Evolutionary conservation across 2,329 filamentous ascomycete species (phyloP).

Genomic region (Teratosphaeria epicoccoides): DNA sequence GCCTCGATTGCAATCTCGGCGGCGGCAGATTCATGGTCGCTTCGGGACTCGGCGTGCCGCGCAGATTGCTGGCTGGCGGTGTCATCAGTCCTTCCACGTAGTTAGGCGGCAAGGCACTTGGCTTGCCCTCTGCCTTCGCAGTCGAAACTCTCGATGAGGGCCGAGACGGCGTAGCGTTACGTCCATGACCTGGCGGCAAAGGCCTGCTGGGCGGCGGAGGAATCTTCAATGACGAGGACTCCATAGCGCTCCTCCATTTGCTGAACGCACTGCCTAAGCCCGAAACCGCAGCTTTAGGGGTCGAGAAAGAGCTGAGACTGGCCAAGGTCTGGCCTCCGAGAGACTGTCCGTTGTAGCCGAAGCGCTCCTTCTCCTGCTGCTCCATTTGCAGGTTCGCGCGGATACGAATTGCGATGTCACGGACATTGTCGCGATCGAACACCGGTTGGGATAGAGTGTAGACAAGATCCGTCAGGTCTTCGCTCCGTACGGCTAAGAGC

Average conservation of each 20-base stretch:
- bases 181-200: background rate
- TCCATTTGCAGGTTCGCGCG: constrained; percentile 97
- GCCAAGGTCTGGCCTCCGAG: constrained; percentile 52
- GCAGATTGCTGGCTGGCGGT: constrained; percentile 67
- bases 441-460: constrained; percentile 58
- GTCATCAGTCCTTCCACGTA: constrained; percentile 76
- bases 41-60: constrained; percentile 46
- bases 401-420: constrained; percentile 84
- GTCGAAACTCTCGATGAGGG: background rate
- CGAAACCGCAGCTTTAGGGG: constrained; percentile 59
- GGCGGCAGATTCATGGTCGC: constrained; percentile 12
- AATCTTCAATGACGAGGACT: constrained; percentile 26
- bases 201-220: constrained; percentile 33
- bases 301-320: constrained; percentile 63
- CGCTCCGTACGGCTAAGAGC: constrained; percentile 76
- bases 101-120: constrained; percentile 38
- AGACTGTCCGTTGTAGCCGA: constrained; percentile 31
- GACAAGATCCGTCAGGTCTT: constrained; percentile 89
- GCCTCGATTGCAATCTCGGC: constrained; percentile 12
- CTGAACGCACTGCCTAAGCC: constrained; percentile 96
- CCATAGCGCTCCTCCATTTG: constrained; percentile 68
- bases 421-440: constrained; percentile 69
- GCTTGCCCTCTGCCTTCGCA: constrained; percentile 14
- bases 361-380: constrained; percentile 83
- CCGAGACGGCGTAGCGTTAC: constrained; percentile 38